Conservation (phyloP, 1,139 yeast species). For the Magnusiomyces sp. region DNA sequence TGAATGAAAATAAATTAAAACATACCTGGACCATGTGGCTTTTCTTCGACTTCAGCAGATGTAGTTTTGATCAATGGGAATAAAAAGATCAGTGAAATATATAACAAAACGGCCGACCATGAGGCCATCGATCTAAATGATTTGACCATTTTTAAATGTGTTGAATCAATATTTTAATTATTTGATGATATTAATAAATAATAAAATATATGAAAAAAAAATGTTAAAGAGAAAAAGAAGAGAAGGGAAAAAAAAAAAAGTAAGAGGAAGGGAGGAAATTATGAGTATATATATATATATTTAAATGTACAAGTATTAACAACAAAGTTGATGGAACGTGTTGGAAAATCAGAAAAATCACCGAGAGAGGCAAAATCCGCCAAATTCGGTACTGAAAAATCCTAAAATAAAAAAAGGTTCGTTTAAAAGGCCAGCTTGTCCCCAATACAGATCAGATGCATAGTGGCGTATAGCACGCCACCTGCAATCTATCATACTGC, state of each 20-base stretch:
- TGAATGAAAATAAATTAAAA: not conserved
- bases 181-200: not conserved
- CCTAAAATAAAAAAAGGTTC: too few species aligned
- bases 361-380: too few species aligned
- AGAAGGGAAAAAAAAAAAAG: constrained; percentile 4
- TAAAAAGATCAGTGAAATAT: constrained; percentile 49
- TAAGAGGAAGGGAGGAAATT: constrained; percentile 3
- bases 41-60: constrained; percentile 38
- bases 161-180: constrained; percentile 7
- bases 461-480: too few species aligned
- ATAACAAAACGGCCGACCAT: constrained; percentile 42
- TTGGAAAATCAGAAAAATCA: not conserved
- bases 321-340: not conserved
- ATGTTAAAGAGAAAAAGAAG: constrained; percentile 3
- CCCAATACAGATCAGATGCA: too few species aligned
- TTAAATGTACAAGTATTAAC: too few species aligned
- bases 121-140: constrained; percentile 36
- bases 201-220: constrained; percentile 4
- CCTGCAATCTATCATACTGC: too few species aligned
- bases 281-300: not conserved
- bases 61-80: constrained; percentile 50
- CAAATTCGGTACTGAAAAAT: too few species aligned
- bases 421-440: too few species aligned
- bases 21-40: constrained; percentile 48
- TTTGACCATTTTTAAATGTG: constrained; percentile 24